A percentile compares a stretch with the other conserved stretches of the same genome.
phyloP scores from a whole-genome alignment of 208 protist genomes.

The Phytomonas sp. region DNA sequence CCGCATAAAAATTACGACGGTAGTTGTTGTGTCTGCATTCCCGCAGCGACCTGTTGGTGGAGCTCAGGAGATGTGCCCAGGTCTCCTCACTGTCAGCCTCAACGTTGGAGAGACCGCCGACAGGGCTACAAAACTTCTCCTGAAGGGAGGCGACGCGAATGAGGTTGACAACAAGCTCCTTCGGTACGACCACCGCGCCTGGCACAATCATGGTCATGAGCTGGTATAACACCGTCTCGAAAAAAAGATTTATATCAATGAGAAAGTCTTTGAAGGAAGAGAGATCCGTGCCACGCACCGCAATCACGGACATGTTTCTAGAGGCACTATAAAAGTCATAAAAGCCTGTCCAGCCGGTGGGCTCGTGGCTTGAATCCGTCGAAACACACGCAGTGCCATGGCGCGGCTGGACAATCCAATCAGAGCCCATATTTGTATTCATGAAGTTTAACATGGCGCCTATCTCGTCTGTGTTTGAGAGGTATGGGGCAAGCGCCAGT shows the following conservation, averaged over 20 bases:
- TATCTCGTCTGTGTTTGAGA: slow-evolving; percentile 50
- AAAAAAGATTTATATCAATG: slow-evolving; percentile 72
- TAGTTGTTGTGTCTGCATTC: slow-evolving; percentile 74
- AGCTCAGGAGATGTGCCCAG: slow-evolving; percentile 8
- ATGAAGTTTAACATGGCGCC: slow-evolving; percentile 53
- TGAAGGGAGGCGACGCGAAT: slow-evolving; percentile 49
- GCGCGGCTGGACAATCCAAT: slow-evolving; percentile 54
- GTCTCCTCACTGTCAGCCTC: slow-evolving; percentile 9
- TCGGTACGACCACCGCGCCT: slow-evolving; percentile 41
- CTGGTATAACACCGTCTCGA: slow-evolving; percentile 69
- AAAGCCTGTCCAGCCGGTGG: slow-evolving; percentile 54
- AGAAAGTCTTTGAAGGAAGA: slow-evolving; percentile 67
- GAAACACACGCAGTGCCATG: slow-evolving; percentile 35
- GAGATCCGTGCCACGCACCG: slow-evolving; percentile 68
- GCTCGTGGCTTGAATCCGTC: slow-evolving; percentile 35
- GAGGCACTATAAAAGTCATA: slow-evolving; percentile 64
- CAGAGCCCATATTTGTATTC: slow-evolving; percentile 46
- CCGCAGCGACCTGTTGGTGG: slow-evolving; percentile 32
- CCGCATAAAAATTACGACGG: slow-evolving; percentile 61
- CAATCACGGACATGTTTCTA: slow-evolving; percentile 50
- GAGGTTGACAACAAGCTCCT: slow-evolving; percentile 47
- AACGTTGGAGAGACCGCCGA: neutral
- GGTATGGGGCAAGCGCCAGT: slow-evolving; percentile 51
- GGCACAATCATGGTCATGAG: slow-evolving; percentile 52
- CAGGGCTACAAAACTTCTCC: slow-evolving; percentile 2